Evolutionary conservation across 2,329 filamentous ascomycete genomes (phyloP).

Genomic region (Neonectria hederae): DNA sequence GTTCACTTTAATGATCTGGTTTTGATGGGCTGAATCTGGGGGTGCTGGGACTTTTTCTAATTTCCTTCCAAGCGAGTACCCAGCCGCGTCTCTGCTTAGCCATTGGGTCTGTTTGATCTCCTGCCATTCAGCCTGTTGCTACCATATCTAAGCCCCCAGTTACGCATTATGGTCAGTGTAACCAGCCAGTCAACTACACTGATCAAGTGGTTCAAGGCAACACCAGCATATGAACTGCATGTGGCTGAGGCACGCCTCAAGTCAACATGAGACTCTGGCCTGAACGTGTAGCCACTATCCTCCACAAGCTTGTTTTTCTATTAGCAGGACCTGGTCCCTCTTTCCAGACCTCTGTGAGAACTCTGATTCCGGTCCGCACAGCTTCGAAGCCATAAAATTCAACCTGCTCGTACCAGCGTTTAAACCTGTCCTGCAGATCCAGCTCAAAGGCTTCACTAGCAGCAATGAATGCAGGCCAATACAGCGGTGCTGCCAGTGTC

Average conservation of each 20-base stretch:
- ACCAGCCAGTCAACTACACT: neutral
- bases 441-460: constrained; percentile 36
- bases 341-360: constrained; percentile 36
- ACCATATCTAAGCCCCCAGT: too few relatives aligned
- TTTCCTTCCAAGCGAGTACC: too few relatives aligned
- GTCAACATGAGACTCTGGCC: constrained; percentile 15
- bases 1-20: neutral
- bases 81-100: neutral
- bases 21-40: neutral
- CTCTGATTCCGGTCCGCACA: constrained; percentile 34
- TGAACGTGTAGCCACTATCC: constrained; percentile 8
- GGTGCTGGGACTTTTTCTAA: neutral
- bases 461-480: constrained; percentile 41
- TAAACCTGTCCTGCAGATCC: constrained; percentile 31
- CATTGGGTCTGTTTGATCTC: neutral
- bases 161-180: too few relatives aligned
- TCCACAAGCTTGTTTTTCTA: constrained; percentile 17
- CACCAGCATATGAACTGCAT: neutral
- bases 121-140: neutral
- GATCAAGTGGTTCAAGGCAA: neutral
- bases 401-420: constrained; percentile 35
- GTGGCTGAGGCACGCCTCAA: neutral
- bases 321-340: constrained; percentile 16
- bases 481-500: constrained; percentile 35
- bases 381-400: constrained; percentile 38